Evolutionary conservation across 768 basidiomycete genomes (phyloP).

Genomic region (Tylopilus plumbeoviolaceoides): DNA sequence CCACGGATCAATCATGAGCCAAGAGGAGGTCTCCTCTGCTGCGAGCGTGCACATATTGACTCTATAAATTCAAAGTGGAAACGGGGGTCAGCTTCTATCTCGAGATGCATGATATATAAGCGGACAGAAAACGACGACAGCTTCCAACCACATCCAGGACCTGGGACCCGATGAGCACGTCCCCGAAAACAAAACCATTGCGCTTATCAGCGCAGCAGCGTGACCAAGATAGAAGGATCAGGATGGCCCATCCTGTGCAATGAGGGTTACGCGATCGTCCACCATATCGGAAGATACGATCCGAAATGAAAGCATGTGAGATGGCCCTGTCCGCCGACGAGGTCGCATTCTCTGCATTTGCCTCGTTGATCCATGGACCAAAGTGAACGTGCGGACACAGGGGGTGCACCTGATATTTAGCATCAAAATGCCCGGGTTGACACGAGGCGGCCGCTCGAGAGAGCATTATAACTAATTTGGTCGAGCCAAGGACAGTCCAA

Average conservation of each 20-base stretch:
- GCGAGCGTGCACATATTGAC: slow-evolving; percentile 88
- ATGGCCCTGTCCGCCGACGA: slow-evolving; percentile 5
- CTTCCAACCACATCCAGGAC: slow-evolving; percentile 1
- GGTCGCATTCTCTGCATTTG: slow-evolving; percentile 2
- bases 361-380: background rate
- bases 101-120: background rate
- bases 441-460: slow-evolving; percentile 19
- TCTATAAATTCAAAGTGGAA: slow-evolving; percentile 40
- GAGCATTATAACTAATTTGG: slow-evolving; percentile 8
- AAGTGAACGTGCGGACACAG: slow-evolving; percentile 1
- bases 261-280: slow-evolving; percentile 4
- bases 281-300: slow-evolving; percentile 9
- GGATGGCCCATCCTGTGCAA: slow-evolving; percentile 6
- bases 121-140: slow-evolving; percentile 1
- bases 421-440: slow-evolving; percentile 3
- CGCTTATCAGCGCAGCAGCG: slow-evolving; percentile 9
- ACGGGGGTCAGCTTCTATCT: slow-evolving; percentile 18
- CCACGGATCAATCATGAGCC: slow-evolving; percentile 99
- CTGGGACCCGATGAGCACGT: slow-evolving; percentile 8
- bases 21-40: slow-evolving; percentile 83
- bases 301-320: slow-evolving; percentile 13
- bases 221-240: slow-evolving; percentile 14
- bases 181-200: slow-evolving; percentile 6
- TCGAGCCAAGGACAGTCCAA: background rate
- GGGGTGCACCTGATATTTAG: background rate